Base-by-base conservation (phyloP, 805 yeast species). In the Ogataea philodendri region DNA sequence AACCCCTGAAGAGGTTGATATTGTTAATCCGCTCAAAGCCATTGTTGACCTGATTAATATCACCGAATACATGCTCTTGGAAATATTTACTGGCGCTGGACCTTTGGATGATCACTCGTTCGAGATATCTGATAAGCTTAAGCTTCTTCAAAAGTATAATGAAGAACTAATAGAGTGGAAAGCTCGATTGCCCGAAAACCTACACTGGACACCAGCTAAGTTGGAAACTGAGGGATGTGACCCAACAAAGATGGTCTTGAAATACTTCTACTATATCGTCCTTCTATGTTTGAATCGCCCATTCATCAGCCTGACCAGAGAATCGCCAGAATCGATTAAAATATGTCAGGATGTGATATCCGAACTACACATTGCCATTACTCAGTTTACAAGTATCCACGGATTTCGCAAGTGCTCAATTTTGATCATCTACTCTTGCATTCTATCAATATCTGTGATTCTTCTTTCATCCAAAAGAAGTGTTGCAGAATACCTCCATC, bases 261-360 rank as follows among this genome's bases (percentile, higher is more conserved):
- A 76, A 49, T 76, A 73, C 47, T 75, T 74, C 47, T 78, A 78
- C 52, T 78, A 78, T 49, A 69, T 78, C 28, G 69, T 76, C 2
- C 55, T 72, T 11, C 59, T 78, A n/a, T 76, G 83, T 38, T 65
- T 78, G 34, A 78, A 78, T 48, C 62, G 79, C 26, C 83, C 82
- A 2, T 77, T 78, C 46, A 67, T 76, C 25, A 78, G 74, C 3
- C 48, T 66, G 5, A 10, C 22, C 22, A 35, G 19, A 44, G 45
- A 15, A 48, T 42, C 17, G 9, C 29, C 23, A 9, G 20, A 30
- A 20, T 25, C 50, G 6, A 20, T 35, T 11, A 17, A 32, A 15
- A 59, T 69, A 6, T 67, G 74, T 36, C 35, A 55, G 3, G 59
- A 57, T 15, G 69, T 66, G 1, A 69, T 72, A 14, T 64, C 60